Percentiles rank a stretch among this genome's conserved stretches.
These are phyloP conservation scores for Spirogloea muscicola DNA, from an alignment of 139 green algal genomes.

Conservation along the genomic window DNA sequence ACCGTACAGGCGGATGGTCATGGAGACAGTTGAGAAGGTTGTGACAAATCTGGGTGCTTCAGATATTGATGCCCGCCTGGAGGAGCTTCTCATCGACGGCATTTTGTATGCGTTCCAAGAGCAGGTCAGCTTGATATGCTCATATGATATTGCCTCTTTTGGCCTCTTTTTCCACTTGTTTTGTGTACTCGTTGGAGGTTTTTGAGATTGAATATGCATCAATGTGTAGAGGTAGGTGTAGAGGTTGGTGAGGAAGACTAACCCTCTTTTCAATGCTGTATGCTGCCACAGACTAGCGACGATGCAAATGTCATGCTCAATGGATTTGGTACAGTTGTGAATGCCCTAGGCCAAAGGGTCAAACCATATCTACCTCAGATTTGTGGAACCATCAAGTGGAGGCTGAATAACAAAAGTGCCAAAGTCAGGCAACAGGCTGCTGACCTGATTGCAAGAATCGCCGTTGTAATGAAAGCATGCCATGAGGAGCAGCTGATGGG, in stretches of 20 bases:
- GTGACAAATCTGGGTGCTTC: conserved; percentile 78
- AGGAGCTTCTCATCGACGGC: conserved; percentile 97
- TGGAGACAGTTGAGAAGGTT: conserved; percentile 94
- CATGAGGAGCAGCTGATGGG: conserved; percentile 94
- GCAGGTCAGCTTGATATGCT: conserved; percentile 64
- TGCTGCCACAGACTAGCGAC: conserved; percentile 41
- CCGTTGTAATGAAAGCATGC: conserved; percentile 90
- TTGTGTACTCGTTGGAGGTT: too few relatives aligned
- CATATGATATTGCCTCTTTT: conserved; percentile 1
- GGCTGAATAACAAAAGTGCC: conserved; percentile 97
- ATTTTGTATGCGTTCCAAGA: conserved; percentile 99
- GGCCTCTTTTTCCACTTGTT: neutral
- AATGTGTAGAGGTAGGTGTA: neutral
- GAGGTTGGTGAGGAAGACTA: too few relatives aligned
- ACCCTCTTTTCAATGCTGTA: neutral
- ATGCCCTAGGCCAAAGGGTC: conserved; percentile 81
- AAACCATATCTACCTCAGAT: conserved; percentile 98
- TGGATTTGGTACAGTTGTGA: conserved; percentile 94
- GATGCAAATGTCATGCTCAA: conserved; percentile 85
- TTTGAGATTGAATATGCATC: neutral
- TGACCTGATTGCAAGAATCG: conserved; percentile 92
- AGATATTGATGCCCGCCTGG: conserved; percentile 90
- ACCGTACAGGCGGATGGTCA: conserved; percentile 94
- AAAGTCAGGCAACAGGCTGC: conserved; percentile 95
- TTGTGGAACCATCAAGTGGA: conserved; percentile 98